A percentile compares a stretch with the other conserved stretches of the same genome.
Conservation (phyloP, 1,284 basidiomycete species). For the Trametes hirsuta region DNA sequence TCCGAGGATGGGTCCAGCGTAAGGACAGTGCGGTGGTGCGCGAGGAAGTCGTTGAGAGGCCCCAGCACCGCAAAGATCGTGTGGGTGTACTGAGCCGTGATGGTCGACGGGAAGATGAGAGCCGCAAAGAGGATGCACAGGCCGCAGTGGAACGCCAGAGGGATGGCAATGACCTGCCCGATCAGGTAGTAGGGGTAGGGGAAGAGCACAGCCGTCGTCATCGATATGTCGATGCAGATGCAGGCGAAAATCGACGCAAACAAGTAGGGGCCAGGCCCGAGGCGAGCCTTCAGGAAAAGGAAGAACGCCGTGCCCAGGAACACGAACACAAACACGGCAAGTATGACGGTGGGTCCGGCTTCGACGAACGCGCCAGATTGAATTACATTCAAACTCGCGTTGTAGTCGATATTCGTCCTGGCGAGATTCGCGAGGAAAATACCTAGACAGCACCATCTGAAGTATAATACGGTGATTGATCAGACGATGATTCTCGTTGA, state of each 20-base stretch:
- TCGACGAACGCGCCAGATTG: slow-evolving; percentile 61
- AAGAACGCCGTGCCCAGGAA: slow-evolving; percentile 64
- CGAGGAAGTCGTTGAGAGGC: slow-evolving; percentile 53
- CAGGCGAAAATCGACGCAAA: slow-evolving; percentile 63
- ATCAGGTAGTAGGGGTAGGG: slow-evolving; percentile 69
- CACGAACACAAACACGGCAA: slow-evolving; percentile 72
- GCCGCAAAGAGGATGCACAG: slow-evolving; percentile 57
- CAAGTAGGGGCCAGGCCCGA: slow-evolving; percentile 69
- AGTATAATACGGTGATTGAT: background rate
- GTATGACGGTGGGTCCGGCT: slow-evolving; percentile 61
- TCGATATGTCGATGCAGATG: slow-evolving; percentile 60
- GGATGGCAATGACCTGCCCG: slow-evolving; percentile 58
- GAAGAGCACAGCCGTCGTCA: slow-evolving; percentile 64
- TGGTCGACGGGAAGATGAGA: slow-evolving; percentile 67
- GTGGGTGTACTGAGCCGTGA: slow-evolving; percentile 65
- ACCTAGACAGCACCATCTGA: slow-evolving; percentile 69
- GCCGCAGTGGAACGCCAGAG: slow-evolving; percentile 64
- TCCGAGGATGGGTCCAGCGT: slow-evolving; percentile 47
- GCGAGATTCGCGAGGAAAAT: slow-evolving; percentile 66
- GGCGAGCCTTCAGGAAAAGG: slow-evolving; percentile 65
- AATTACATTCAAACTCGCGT: slow-evolving; percentile 42
- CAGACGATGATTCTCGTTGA: background rate
- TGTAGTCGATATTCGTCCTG: slow-evolving; percentile 49
- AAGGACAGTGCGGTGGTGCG: slow-evolving; percentile 53
- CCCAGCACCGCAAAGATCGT: slow-evolving; percentile 55